Conservation (phyloP, 306 rosid genomes). For the Fragaria iinumae region DNA sequence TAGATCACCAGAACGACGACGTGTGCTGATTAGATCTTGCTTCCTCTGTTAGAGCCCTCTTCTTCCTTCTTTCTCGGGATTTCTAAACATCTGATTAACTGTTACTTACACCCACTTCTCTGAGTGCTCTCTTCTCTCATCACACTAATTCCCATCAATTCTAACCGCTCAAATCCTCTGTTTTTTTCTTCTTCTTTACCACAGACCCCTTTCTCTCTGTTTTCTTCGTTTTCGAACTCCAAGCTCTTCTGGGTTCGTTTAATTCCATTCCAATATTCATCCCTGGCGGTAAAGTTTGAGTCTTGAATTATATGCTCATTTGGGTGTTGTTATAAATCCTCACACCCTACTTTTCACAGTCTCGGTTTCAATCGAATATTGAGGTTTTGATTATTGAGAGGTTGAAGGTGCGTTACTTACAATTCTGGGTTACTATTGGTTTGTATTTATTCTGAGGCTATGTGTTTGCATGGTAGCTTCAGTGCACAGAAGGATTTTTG, state of each 20-base stretch:
- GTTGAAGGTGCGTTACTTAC: not conserved
- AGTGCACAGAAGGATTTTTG: not conserved
- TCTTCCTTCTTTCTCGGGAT: not conserved
- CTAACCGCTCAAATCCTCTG: not conserved
- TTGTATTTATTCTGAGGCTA: not conserved
- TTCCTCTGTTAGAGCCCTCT: no score
- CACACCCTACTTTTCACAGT: not conserved
- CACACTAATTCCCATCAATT: not conserved
- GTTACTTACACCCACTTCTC: not conserved
- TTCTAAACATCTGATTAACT: not conserved
- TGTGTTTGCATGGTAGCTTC: conserved; percentile 13
- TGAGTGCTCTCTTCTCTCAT: not conserved
- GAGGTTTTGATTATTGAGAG: not conserved
- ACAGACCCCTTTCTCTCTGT: not conserved
- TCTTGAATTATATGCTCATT: not conserved
- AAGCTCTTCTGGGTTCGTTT: conserved; percentile 2
- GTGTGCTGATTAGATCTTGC: not conserved
- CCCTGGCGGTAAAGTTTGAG: not conserved
- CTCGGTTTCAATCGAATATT: not conserved
- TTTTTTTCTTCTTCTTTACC: not conserved
- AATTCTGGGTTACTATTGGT: not conserved
- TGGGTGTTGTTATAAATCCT: not conserved
- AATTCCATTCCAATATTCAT: not conserved
- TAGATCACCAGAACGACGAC: not conserved
- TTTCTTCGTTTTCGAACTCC: not conserved